Percentiles rank a stretch among this genome's conserved stretches.
Evolutionary conservation across 345 rosid species (phyloP).

Genomic region (Linum trigynum): DNA sequence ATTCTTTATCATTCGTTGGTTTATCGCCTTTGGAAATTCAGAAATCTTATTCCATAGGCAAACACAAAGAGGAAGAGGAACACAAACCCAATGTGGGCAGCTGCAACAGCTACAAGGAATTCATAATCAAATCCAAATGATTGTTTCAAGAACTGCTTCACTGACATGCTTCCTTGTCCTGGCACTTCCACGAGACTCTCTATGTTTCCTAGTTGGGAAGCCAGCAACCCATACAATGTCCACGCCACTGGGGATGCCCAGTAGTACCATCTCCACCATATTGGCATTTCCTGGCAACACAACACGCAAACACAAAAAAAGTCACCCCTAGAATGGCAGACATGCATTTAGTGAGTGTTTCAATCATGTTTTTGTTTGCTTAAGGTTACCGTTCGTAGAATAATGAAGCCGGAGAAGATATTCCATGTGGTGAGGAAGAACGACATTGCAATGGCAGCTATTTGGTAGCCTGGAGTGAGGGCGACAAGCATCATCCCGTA

Average conservation of each 20-base stretch:
- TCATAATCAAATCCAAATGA: constrained; percentile 32
- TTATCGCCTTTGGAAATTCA: constrained; percentile 54
- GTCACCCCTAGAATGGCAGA: too few relatives aligned
- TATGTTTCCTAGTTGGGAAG: constrained; percentile 41
- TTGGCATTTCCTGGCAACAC: constrained; percentile 39
- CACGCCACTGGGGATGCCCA: constrained; percentile 54
- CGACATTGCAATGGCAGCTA: constrained; percentile 48
- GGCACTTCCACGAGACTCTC: constrained; percentile 15
- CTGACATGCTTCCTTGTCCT: constrained; percentile 10
- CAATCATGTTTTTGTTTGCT: too few relatives aligned
- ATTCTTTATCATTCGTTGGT: too few relatives aligned
- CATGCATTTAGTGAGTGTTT: too few relatives aligned
- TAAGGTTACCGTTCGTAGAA: constrained; percentile 36
- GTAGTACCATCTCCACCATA: constrained; percentile 66
- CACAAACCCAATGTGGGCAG: constrained; percentile 40
- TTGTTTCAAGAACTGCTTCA: constrained; percentile 31
- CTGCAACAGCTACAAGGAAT: constrained; percentile 37
- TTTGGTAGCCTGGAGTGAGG: constrained; percentile 56
- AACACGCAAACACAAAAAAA: background rate
- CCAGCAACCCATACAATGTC: constrained; percentile 50
- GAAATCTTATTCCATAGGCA: constrained; percentile 48
- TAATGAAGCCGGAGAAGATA: constrained; percentile 62
- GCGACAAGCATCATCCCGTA: constrained; percentile 72
- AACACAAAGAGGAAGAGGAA: constrained; percentile 40
- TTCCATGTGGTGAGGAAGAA: constrained; percentile 52